These are phyloP conservation scores for Umbilicaria muhlenbergii DNA, from an alignment of 495 filamentous ascomycete species.

Conservation along the genomic window DNA sequence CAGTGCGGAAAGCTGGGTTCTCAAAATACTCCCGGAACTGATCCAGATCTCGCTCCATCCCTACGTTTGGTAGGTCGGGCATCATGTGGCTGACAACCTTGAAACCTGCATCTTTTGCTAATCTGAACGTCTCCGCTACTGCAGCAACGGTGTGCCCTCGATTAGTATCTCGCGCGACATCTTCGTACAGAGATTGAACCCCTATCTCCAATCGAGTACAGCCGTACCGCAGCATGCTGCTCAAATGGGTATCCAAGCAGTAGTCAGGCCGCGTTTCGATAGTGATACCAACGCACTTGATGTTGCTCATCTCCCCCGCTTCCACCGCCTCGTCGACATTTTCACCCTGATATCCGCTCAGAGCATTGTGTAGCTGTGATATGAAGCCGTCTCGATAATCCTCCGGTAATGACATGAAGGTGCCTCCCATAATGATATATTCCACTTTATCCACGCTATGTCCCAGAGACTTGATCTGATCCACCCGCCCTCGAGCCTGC, in stretches of 20 bases:
- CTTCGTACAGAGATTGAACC: conserved; percentile 93
- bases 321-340: conserved; percentile 91
- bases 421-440: conserved; percentile 99
- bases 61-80: conserved; percentile 95
- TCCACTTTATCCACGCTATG: conserved; percentile 98
- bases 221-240: conserved; percentile 88
- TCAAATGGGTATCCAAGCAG: conserved; percentile 81
- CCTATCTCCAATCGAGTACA: conserved; percentile 91
- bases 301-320: conserved; percentile 81
- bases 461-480: conserved; percentile 86
- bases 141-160: conserved; percentile 90
- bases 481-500: conserved; percentile 87
- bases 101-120: conserved; percentile 94
- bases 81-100: conserved; percentile 99
- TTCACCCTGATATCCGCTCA: conserved; percentile 79
- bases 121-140: conserved; percentile 84
- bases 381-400: conserved; percentile 86
- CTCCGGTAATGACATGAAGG: conserved; percentile 90
- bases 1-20: conserved; percentile 92
- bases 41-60: conserved; percentile 92
- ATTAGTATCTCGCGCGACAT: conserved; percentile 96
- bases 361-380: conserved; percentile 86
- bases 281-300: conserved; percentile 96
- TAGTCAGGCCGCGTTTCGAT: conserved; percentile 97
- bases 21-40: conserved; percentile 97